phyloP scores from a whole-genome alignment of 768 basidiomycete species.

The Boletus eberwhitei region DNA sequence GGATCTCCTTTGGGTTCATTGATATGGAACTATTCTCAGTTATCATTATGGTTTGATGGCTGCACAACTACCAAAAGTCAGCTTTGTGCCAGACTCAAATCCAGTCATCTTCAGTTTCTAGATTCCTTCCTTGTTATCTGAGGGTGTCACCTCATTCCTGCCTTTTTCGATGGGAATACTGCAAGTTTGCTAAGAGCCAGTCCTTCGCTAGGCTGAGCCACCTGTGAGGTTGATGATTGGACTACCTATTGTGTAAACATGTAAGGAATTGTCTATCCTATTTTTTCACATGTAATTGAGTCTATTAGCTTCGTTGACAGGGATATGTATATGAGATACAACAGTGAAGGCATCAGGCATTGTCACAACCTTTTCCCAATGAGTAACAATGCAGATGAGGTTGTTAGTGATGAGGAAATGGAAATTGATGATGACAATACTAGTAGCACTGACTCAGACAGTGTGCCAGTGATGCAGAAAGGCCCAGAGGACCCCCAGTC shows the following conservation, averaged over 20 bases:
- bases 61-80: conserved; percentile 18
- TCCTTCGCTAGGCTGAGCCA: neutral
- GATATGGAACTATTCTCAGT: conserved; percentile 23
- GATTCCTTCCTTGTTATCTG: conserved; percentile 33
- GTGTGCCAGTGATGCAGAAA: no score
- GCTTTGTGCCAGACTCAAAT: conserved; percentile 23
- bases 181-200: neutral
- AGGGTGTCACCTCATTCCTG: conserved; percentile 34
- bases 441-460: no score
- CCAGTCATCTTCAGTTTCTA: conserved; percentile 34
- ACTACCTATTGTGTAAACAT: conserved; percentile 25
- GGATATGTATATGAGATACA: conserved; percentile 30
- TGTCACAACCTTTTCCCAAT: neutral
- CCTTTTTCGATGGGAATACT: conserved; percentile 22
- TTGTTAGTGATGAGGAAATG: neutral
- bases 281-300: neutral
- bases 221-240: conserved; percentile 16
- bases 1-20: conserved; percentile 35
- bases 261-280: conserved; percentile 7
- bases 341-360: conserved; percentile 31
- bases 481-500: no score
- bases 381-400: neutral
- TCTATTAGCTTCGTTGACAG: conserved; percentile 10
- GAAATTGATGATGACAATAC: neutral
- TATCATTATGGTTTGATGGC: neutral